Percentiles rank a stretch among this genome's conserved stretches.
These are phyloP conservation scores for Aspergillus oerlinghausenensis DNA, from an alignment of 2,329 filamentous ascomycete genomes.

Conservation along the genomic window DNA sequence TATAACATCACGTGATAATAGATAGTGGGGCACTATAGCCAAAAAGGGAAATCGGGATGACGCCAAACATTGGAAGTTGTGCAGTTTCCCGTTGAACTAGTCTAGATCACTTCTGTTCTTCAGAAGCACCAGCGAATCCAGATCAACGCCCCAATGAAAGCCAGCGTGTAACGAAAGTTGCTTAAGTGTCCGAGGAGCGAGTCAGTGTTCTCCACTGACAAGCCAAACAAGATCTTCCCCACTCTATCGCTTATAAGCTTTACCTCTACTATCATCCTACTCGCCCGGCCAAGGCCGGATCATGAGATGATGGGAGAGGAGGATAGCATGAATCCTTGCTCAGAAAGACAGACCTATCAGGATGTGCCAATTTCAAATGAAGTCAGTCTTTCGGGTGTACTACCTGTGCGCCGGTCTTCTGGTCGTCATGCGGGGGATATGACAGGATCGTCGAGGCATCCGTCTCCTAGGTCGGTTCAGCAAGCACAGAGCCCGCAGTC, in stretches of 20 bases:
- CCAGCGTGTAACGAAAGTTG: conserved; percentile 5
- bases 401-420: conserved; percentile 5
- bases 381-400: background rate
- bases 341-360: conserved; percentile 4
- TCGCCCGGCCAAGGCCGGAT: conserved; percentile 8
- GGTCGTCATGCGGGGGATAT: conserved; percentile 6
- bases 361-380: conserved; percentile 4
- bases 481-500: conserved; percentile 11
- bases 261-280: conserved; percentile 7
- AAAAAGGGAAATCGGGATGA: conserved; percentile 20
- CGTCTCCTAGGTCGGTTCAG: conserved; percentile 3
- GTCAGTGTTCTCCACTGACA: conserved; percentile 10
- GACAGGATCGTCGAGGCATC: conserved; percentile 6
- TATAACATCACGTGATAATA: conserved; percentile 11
- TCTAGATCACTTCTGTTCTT: conserved; percentile 2
- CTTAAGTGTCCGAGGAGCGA: conserved; percentile 7
- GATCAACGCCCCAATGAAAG: conserved; percentile 4
- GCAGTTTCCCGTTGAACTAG: conserved; percentile 2
- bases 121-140: conserved; percentile 4
- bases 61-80: conserved; percentile 18
- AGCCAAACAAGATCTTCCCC: conserved; percentile 7
- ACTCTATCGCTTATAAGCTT: conserved; percentile 5
- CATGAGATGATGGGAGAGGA: conserved; percentile 30
- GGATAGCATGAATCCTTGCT: conserved; percentile 11
- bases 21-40: conserved; percentile 6